phyloP scores from a whole-genome alignment of 805 yeast species.

The Candida maltosa region DNA sequence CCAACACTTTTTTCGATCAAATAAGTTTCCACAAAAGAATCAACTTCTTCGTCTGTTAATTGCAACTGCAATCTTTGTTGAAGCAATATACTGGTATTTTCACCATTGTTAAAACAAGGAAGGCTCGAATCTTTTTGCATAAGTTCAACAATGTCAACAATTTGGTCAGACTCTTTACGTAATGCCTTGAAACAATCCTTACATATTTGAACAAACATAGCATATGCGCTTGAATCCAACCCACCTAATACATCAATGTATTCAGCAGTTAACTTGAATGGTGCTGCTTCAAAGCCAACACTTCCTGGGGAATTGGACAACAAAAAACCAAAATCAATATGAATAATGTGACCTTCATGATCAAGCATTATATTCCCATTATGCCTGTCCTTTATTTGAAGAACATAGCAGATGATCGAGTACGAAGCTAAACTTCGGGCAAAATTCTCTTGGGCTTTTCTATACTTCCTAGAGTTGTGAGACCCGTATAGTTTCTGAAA shows the following conservation, averaged over 20 bases:
- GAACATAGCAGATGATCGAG: constrained; percentile 84
- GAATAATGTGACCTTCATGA: background rate
- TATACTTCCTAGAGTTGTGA: constrained; percentile 49
- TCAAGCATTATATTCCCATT: background rate
- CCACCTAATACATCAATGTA: background rate
- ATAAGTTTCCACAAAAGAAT: constrained; percentile 70
- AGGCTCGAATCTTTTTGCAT: constrained; percentile 89
- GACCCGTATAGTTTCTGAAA: constrained; percentile 75
- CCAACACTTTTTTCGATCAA: constrained; percentile 81
- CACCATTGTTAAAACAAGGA: constrained; percentile 91
- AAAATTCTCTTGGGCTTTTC: constrained; percentile 79
- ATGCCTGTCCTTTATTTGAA: constrained; percentile 85
- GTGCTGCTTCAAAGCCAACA: background rate
- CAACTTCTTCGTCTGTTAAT: constrained; percentile 68
- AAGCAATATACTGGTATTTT: constrained; percentile 72
- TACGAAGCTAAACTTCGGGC: constrained; percentile 87
- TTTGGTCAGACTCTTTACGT: constrained; percentile 47
- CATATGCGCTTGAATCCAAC: background rate
- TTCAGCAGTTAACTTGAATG: constrained; percentile 52
- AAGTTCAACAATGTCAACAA: constrained; percentile 81
- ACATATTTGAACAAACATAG: background rate
- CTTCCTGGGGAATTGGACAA: background rate
- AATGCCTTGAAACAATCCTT: background rate
- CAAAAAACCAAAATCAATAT: background rate
- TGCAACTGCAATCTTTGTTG: constrained; percentile 81